Evolutionary conservation across 2,329 filamentous ascomycete species (phyloP).

Genomic region (Aspergillus pseudoterreus): DNA sequence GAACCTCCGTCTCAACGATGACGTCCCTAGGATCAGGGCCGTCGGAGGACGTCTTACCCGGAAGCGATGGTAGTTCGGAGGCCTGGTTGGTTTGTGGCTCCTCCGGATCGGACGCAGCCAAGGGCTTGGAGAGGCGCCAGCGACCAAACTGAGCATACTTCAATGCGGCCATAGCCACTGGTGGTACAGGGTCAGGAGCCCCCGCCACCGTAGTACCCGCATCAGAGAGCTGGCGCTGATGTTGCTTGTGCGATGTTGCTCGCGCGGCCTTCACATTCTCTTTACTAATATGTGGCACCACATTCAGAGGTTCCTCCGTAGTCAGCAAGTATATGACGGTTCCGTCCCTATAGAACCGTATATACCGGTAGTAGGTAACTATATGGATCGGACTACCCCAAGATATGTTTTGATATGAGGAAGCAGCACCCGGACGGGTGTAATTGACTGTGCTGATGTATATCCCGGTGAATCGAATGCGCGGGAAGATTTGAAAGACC

Average conservation of each 20-base stretch:
- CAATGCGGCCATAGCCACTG: constrained; percentile 55
- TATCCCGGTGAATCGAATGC: constrained; percentile 88
- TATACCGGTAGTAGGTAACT: constrained; percentile 95
- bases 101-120: constrained; percentile 18
- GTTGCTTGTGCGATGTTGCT: constrained; percentile 27
- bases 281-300: constrained; percentile 77
- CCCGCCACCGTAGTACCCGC: constrained; percentile 30
- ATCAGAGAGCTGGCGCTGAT: constrained; percentile 40
- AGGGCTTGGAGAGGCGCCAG: constrained; percentile 60
- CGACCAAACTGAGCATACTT: constrained; percentile 63
- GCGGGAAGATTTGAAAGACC: constrained; percentile 78
- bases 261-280: constrained; percentile 56
- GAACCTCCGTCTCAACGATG: constrained; percentile 82
- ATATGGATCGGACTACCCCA: constrained; percentile 87
- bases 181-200: constrained; percentile 31
- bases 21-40: constrained; percentile 54
- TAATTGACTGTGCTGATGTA: constrained; percentile 99
- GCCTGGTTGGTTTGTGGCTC: constrained; percentile 33
- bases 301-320: constrained; percentile 76
- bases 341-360: constrained; percentile 91
- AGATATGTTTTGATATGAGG: constrained; percentile 61
- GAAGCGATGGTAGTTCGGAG: constrained; percentile 15
- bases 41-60: constrained; percentile 15
- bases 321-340: constrained; percentile 76
- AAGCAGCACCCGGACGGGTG: constrained; percentile 72